Evolutionary conservation across 176 grass and related monocot species (phyloP), one percentile per base, ranked within the genome.

Genomic region (Themeda triandra): DNA sequence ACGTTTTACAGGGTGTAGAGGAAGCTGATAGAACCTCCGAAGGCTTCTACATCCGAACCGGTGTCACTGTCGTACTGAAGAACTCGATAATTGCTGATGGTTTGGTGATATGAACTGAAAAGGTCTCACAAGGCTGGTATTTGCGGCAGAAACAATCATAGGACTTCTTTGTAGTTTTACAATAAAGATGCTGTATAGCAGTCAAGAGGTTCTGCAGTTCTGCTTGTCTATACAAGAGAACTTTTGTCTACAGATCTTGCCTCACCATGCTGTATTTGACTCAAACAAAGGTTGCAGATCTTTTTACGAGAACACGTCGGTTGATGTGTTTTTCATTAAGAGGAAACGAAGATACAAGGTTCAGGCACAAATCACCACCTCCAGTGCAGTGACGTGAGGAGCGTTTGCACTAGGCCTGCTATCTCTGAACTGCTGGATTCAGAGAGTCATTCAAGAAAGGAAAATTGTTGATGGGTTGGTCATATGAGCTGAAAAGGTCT

Each of bases 41-140:
- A 66, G 97, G 97, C 24, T 99, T 96, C 79, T 94, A 96, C 86
- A 99, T 99, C 36, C 83, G 91, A 63, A 92, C 93, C 10, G 97
- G 93, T 32, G 90, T 98, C 72, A 98, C 89, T 37, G 79, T 99
- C 68, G 84, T 96, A 42, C 84, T 96, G 6, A 99, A 94, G 72
- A 96, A 99, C 82, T 92, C 93, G 3, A 91, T 81, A 41, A 99
- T 99, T 10, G 66, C 75, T 9, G 91, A 99, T 39, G 93, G 96
- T 67, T 63, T 84, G 32, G 83, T 87, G 44, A 94, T 94, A 77
- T 94, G 83, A 97, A 66, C 54, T 82, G 75, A 71, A 54, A 29
- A 33, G 48, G 30, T 1, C 46, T 23, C 12, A 24, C 24, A 51
- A 68, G 32, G 35, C 28, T 41, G 32, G 48, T 71, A 86, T 76